phyloP scores from a whole-genome alignment of 108 stramenopile species.

The Cyclotella kingstonii region DNA sequence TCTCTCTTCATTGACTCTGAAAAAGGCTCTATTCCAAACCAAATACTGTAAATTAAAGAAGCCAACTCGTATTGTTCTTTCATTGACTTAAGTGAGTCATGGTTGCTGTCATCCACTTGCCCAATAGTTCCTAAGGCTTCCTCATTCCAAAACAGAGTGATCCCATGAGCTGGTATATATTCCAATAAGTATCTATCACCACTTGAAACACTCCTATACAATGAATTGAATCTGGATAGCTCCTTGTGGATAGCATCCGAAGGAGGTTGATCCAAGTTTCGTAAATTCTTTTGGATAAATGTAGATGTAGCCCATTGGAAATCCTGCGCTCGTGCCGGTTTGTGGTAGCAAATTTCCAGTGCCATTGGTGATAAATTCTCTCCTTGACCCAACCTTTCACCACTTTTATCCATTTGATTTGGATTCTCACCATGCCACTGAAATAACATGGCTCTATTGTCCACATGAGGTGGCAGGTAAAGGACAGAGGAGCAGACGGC shows the following conservation, averaged over 20 bases:
- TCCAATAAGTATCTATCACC: conserved; percentile 29
- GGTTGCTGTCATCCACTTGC: conserved; percentile 6
- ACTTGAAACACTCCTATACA: conserved; percentile 14
- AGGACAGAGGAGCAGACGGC: conserved; percentile 25
- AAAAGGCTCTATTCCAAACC: conserved; percentile 16
- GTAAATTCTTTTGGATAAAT: conserved; percentile 17
- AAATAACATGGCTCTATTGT: background rate
- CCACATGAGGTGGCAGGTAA: conserved; percentile 17
- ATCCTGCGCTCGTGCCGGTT: conserved; percentile 25
- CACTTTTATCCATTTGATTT: conserved; percentile 3
- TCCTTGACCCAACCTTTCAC: background rate
- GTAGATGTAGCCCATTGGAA: conserved; percentile 21
- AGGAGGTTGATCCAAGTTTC: no score
- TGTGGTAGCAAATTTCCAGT: conserved; percentile 31
- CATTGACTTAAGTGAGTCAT: no score
- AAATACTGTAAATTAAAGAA: conserved; percentile 21
- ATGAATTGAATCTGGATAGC: conserved; percentile 7
- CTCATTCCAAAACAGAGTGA: conserved; percentile 15
- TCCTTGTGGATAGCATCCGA: background rate
- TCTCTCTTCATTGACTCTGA: conserved; percentile 11
- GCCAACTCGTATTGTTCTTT: conserved; percentile 17
- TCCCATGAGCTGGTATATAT: background rate
- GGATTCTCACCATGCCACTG: background rate
- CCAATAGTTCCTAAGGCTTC: conserved; percentile 11
- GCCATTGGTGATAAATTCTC: conserved; percentile 9